Conservation (phyloP, 2,329 filamentous ascomycete genomes). For the Sarocladiaceae sp. region DNA sequence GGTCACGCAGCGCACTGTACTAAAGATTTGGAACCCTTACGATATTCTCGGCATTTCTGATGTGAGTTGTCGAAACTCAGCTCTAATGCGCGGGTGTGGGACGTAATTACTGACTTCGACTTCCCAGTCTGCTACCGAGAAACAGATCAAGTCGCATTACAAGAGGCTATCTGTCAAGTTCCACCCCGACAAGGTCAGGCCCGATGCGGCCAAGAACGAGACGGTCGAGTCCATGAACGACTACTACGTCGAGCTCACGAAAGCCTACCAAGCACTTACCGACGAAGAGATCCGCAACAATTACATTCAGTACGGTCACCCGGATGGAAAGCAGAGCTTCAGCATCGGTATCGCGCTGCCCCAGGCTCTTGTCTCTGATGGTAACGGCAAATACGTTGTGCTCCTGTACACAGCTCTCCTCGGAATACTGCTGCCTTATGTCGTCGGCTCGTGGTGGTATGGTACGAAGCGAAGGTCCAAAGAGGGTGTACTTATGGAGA, state of each 20-base stretch:
- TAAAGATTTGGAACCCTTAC: constrained; percentile 94
- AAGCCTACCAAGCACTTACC: constrained; percentile 96
- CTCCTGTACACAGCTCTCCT: constrained; percentile 84
- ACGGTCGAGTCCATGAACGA: constrained; percentile 81
- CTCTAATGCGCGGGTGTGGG: no score
- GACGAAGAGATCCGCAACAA: constrained; percentile 98
- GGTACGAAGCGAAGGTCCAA: constrained; percentile 90
- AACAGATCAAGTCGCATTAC: constrained; percentile 89
- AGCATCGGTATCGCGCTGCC: constrained; percentile 97
- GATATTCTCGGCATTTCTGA: constrained; percentile 85
- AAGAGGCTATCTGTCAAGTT: constrained; percentile 78
- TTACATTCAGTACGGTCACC: constrained; percentile 92
- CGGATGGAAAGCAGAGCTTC: constrained; percentile 96
- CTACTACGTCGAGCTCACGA: constrained; percentile 89
- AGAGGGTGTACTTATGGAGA: constrained; percentile 89
- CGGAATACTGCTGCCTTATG: constrained; percentile 84
- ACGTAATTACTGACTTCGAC: no score
- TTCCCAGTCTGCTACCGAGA: constrained; percentile 77
- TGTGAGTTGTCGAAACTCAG: constrained; percentile 41
- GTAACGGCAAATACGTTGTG: constrained; percentile 92
- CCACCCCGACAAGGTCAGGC: constrained; percentile 89
- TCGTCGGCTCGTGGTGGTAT: constrained; percentile 98
- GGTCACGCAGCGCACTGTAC: constrained; percentile 65
- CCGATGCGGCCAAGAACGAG: constrained; percentile 82
- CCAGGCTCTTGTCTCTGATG: constrained; percentile 86